Conservation (phyloP, 2,329 filamentous ascomycete genomes). For the Penicillium psychrosexuale region DNA sequence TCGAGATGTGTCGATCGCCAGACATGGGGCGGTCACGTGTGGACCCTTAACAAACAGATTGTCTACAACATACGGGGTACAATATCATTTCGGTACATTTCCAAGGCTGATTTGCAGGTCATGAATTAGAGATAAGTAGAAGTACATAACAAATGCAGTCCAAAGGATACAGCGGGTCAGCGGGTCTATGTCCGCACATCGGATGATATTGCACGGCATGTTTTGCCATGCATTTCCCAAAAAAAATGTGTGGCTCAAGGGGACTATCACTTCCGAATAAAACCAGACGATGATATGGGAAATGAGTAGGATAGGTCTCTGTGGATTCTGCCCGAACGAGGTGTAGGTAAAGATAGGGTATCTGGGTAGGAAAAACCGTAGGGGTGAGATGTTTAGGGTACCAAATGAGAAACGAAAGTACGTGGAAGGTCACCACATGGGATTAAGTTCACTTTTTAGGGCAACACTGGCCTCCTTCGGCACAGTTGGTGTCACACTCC, state of each 20-base stretch:
- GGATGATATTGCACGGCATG: background rate
- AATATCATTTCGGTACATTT: background rate
- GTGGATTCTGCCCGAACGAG: background rate
- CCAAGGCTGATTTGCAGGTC: background rate
- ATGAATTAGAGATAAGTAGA: constrained; percentile 15
- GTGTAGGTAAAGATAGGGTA: constrained; percentile 1
- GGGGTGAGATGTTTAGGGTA: constrained; percentile 1
- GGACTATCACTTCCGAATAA: background rate
- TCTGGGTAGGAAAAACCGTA: constrained; percentile 3
- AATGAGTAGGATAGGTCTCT: background rate
- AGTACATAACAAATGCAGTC: constrained; percentile 12
- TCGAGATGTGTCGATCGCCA: constrained; percentile 9
- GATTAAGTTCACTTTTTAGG: constrained; percentile 31
- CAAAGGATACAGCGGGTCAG: background rate
- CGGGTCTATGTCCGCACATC: background rate
- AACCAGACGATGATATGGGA: background rate
- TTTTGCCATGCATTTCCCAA: background rate
- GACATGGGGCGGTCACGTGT: constrained; percentile 5
- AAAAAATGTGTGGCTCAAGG: background rate
- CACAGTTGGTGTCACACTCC: constrained; percentile 48
- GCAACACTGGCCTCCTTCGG: constrained; percentile 42
- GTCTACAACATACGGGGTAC: background rate
- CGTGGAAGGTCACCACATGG: background rate
- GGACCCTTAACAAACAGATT: background rate
- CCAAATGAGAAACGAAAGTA: background rate